Base-by-base conservation (phyloP, 495 filamentous ascomycete genomes). In the Tuber borchii region DNA sequence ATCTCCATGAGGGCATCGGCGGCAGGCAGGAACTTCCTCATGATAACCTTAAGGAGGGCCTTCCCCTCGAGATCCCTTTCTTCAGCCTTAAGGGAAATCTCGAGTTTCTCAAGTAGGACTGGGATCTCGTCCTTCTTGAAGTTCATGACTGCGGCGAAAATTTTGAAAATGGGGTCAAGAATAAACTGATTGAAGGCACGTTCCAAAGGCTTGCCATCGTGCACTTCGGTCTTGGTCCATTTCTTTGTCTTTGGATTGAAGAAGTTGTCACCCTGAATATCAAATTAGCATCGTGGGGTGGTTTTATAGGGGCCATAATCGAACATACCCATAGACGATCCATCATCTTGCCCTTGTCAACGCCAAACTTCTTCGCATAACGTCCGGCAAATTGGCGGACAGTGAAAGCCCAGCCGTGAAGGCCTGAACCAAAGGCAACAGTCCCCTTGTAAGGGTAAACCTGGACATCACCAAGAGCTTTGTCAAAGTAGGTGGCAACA, bases 221-320 rank as follows among this genome's bases (percentile, higher is more conserved):
- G 86, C 78, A 88, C 91, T 76, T 86, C 86, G 80, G 87, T 89
- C 87, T 91, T 99, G 84, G 93, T 93, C 95, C 95, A 99, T 90
- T 99, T 99, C 92, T 97, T 99, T 89, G 95, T 99, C 86, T 92
- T 90, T 76, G 95, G 93, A 89, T 98, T 98, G 91, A 99, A 98
- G 89, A 91, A 99, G 88, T 93, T 97, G 90, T 99, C 96, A 83
- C 95, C 95, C 91, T 93, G 74, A 42, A 74, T 68, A 44, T 44
- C 61, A 22, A 42, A 68, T 86, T 73, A 85, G 83, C 69, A 71
- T 45, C 1, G 43, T 42, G n/a, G 69, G 56, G 12, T 51, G 37
- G 71, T 72, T 56, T 69, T 72, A 42, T 22, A 3, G 20, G 37
- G 10, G 22, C 31, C 68, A 65, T 46, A 37, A 48, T 34, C 48